A percentile compares a stretch with the other conserved stretches of the same genome.
Conservation (phyloP, 2,329 filamentous ascomycete genomes). For the Aspergillus japonicus region DNA sequence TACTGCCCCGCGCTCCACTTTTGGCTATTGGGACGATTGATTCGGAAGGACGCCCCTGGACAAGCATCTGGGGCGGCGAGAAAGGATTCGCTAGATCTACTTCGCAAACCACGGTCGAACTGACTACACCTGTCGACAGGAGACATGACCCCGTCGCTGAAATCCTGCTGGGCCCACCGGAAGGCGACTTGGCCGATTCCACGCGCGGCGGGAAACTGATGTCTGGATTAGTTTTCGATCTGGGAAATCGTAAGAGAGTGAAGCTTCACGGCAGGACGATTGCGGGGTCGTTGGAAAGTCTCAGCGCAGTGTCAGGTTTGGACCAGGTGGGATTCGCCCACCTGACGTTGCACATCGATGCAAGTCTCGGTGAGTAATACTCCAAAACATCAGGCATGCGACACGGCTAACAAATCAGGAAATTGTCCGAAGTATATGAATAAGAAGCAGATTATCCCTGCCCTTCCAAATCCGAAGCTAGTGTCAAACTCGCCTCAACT, state of each 20-base stretch:
- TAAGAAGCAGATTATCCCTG: constrained; percentile 62
- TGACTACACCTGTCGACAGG: constrained; percentile 61
- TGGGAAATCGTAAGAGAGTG: constrained; percentile 67
- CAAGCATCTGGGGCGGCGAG: constrained; percentile 73
- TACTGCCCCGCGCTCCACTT: constrained; percentile 63
- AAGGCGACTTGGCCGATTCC: constrained; percentile 15
- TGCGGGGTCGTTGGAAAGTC: constrained; percentile 54
- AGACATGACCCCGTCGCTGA: constrained; percentile 68
- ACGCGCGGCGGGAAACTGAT: constrained; percentile 51
- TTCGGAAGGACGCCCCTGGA: constrained; percentile 66
- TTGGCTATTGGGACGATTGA: constrained; percentile 74
- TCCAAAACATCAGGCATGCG: not conserved
- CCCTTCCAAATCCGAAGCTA: constrained; percentile 54
- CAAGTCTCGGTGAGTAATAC: constrained; percentile 58
- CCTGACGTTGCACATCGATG: constrained; percentile 67
- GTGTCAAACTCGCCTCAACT: constrained; percentile 52
- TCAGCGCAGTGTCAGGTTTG: constrained; percentile 3
- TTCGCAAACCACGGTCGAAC: constrained; percentile 62
- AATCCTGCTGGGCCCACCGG: constrained; percentile 54
- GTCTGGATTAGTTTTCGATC: constrained; percentile 61
- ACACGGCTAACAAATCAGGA: constrained; percentile 42
- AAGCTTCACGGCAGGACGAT: constrained; percentile 72
- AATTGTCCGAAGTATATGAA: constrained; percentile 91
- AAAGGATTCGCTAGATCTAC: constrained; percentile 65
- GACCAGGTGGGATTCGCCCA: constrained; percentile 41